Conservation (phyloP, 768 basidiomycete species). For the Panaeolus papilionaceus region DNA sequence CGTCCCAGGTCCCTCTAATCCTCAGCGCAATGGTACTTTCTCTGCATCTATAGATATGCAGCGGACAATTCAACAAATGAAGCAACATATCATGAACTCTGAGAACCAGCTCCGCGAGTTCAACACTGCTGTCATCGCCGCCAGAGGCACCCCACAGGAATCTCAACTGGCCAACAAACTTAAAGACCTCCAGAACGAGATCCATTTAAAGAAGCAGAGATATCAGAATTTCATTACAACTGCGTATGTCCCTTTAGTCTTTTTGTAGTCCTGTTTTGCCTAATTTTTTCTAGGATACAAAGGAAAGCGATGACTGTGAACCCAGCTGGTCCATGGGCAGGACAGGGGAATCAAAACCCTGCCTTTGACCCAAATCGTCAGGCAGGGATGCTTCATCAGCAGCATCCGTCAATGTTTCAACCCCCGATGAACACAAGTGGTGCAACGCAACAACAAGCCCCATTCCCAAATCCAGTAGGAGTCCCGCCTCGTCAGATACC, state of each 20-base stretch:
- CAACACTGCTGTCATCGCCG: conserved; percentile 3
- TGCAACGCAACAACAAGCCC: conserved; percentile 27
- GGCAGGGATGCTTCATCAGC: conserved; percentile 26
- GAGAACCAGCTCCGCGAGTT: conserved; percentile 14
- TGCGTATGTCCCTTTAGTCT: conserved; percentile 12
- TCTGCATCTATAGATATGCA: conserved; percentile 3
- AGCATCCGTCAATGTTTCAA: conserved; percentile 26
- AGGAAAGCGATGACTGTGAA: conserved; percentile 11
- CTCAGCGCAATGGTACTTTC: conserved; percentile 13
- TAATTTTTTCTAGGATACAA: background rate
- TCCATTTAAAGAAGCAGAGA: conserved; percentile 44
- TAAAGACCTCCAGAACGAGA: conserved; percentile 32
- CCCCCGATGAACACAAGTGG: conserved; percentile 30
- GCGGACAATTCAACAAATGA: conserved; percentile 2
- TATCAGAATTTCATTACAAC: conserved; percentile 39
- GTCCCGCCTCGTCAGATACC: conserved; percentile 30
- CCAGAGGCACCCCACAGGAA: conserved; percentile 24
- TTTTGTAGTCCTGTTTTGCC: background rate
- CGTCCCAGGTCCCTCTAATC: conserved; percentile 12
- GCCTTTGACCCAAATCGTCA: conserved; percentile 20
- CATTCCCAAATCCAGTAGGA: conserved; percentile 26
- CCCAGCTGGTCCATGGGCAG: conserved; percentile 17
- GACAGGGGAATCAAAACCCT: conserved; percentile 19
- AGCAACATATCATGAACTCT: background rate
- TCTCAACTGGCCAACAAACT: conserved; percentile 20